Base-by-base conservation (phyloP, 805 yeast genomes). In the Myxozyma kluyveri region DNA sequence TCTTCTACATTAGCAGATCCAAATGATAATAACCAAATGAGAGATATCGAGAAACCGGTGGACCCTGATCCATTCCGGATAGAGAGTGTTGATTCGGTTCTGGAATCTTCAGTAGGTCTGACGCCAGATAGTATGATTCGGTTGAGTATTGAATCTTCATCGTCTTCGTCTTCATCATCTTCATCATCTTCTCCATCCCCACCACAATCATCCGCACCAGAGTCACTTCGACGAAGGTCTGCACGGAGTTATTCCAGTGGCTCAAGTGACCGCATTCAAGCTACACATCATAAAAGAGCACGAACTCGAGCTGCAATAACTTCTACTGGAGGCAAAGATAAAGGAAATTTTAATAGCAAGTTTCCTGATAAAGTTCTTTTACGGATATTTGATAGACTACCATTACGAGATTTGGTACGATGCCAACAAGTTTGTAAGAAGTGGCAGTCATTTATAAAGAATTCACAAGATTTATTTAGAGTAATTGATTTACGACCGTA, bases 361-460 rank as follows among this genome's bases (percentile, higher is more conserved):
- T 19, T 85, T 29, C 83, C 88, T 0, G 90, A 84, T 64, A 69
- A 78, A 18, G 64, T 84, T 4, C 68, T 84, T 37, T 64, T 83
- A 24, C 69, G 70, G 51, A 75, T 82, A 0, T 83, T 86, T 57
- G 74, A 74, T 37, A 70, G 70, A 51, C 65, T 84, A 41, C 72
- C 77, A 6, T 69, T 86, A 26, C 82, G 81, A 0, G 77, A 75
- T n/a, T 67, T 83, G 51, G 80, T 84, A 85, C 77, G 74, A 60
- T 59, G 80, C 56, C 71, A 84, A 49, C 60, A 74, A 3, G 82
- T 84, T 35, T 80, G 85, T 65, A 71, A 77, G 53, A 75, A 83
- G 59, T 86, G 91, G 90, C 74, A 83, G 60, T 86, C 82, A 57
- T 67, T 86, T 32, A 67, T 84, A 17, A 77, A 76, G 52, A 74